phyloP scores from a whole-genome alignment of 1,284 basidiomycete genomes.

The Cryptococcus sp. region DNA sequence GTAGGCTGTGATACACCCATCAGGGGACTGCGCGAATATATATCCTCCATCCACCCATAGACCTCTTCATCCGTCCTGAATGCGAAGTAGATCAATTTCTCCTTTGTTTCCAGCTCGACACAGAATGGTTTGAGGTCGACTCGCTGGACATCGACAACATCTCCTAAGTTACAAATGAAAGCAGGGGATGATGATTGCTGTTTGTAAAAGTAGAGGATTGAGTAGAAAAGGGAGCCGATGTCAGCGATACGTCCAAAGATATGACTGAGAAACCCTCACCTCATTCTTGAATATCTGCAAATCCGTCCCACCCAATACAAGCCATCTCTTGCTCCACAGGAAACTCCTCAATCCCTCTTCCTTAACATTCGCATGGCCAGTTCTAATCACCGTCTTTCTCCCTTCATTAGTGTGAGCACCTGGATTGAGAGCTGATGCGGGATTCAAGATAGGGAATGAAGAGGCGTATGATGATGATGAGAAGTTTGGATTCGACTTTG shows the following conservation, averaged over 20 bases:
- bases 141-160: conserved; percentile 81
- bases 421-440: conserved; percentile 6
- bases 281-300: conserved; percentile 89
- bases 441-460: conserved; percentile 30
- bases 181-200: conserved; percentile 35
- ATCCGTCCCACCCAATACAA: conserved; percentile 75
- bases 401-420: not conserved
- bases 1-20: conserved; percentile 92
- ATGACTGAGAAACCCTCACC: conserved; percentile 53
- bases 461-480: conserved; percentile 30
- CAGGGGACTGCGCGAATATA: conserved; percentile 85
- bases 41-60: conserved; percentile 94
- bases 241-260: not conserved
- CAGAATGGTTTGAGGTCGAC: conserved; percentile 92
- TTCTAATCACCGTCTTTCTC: conserved; percentile 26
- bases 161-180: conserved; percentile 54
- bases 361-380: conserved; percentile 72
- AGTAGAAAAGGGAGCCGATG: not conserved
- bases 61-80: conserved; percentile 92
- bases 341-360: conserved; percentile 87
- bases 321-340: conserved; percentile 89
- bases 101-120: conserved; percentile 75
- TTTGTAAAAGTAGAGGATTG: not conserved
- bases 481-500: conserved; percentile 9
- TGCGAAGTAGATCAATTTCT: conserved; percentile 51